Evolutionary conservation across 257 asterid genomes (phyloP).

Genomic region (Voacanga thouarsii): DNA sequence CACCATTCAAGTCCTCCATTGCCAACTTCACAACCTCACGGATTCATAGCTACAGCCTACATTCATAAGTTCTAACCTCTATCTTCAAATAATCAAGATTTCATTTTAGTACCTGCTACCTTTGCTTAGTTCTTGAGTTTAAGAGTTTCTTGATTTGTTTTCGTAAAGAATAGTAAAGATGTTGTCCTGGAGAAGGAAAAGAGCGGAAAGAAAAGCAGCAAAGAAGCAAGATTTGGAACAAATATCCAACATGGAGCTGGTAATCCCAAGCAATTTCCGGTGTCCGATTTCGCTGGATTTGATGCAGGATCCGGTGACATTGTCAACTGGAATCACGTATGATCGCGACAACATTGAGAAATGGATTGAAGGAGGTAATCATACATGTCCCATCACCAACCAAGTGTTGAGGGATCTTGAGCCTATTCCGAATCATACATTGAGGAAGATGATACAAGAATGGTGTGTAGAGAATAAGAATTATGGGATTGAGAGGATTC

Average conservation of each 20-base stretch:
- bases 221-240: constrained; percentile 14
- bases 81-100: not conserved
- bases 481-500: constrained; percentile 44
- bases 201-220: constrained; percentile 22
- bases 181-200: constrained; percentile 28
- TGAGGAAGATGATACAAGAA: constrained; percentile 44
- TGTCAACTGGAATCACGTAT: constrained; percentile 31
- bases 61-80: not conserved
- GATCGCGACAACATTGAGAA: constrained; percentile 31
- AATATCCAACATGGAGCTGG: constrained; percentile 5
- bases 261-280: constrained; percentile 22
- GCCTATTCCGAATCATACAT: constrained; percentile 29
- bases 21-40: constrained; percentile 1
- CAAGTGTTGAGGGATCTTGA: constrained; percentile 19
- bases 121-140: not conserved
- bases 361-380: constrained; percentile 31
- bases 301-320: constrained; percentile 38
- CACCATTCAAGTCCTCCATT: not conserved
- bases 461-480: constrained; percentile 51
- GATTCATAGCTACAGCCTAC: not conserved
- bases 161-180: constrained; percentile 3
- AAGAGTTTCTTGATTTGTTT: not conserved
- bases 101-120: not conserved
- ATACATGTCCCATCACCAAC: constrained; percentile 27
- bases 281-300: constrained; percentile 34